Conservation (phyloP, 768 basidiomycete genomes). For the Pulveroboletus ravenelii region DNA sequence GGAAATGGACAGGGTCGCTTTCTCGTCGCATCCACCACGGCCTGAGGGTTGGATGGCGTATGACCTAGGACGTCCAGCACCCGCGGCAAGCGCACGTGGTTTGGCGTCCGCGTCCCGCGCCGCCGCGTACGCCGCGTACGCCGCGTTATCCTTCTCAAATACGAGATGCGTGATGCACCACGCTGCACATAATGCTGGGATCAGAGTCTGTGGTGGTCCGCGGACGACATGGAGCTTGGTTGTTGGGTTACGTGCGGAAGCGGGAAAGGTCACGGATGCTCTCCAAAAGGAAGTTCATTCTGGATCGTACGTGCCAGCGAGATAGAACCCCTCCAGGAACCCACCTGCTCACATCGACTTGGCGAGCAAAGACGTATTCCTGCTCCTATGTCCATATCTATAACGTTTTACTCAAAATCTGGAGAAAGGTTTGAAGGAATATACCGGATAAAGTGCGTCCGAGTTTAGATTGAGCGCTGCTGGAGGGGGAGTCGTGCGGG, state of each 20-base stretch:
- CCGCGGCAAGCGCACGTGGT: constrained; percentile 4
- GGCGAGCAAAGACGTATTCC: not conserved
- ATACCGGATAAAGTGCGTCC: constrained; percentile 8
- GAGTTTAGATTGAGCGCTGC: not conserved
- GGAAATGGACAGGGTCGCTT: constrained; percentile 3
- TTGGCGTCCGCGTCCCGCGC: constrained; percentile 3
- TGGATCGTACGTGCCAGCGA: constrained; percentile 2
- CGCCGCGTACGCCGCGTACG: not conserved
- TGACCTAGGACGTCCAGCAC: constrained; percentile 1
- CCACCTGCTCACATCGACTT: constrained; percentile 7
- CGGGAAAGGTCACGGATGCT: constrained; percentile 6
- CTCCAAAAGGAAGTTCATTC: constrained; percentile 13
- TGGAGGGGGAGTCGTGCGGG: constrained; percentile 3
- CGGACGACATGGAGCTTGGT: constrained; percentile 19
- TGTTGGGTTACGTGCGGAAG: constrained; percentile 9
- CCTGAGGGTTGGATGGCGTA: not conserved
- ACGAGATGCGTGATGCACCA: constrained; percentile 14
- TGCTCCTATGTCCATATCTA: constrained; percentile 6
- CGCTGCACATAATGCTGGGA: constrained; percentile 6
- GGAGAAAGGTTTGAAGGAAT: not conserved
- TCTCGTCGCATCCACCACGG: constrained; percentile 1
- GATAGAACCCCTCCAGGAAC: not conserved
- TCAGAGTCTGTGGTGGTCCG: constrained; percentile 15
- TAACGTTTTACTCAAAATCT: not conserved
- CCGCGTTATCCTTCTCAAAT: constrained; percentile 5